phyloP scores from a whole-genome alignment of 2,329 filamentous ascomycete species.

The Coleophoma crateriformis region DNA sequence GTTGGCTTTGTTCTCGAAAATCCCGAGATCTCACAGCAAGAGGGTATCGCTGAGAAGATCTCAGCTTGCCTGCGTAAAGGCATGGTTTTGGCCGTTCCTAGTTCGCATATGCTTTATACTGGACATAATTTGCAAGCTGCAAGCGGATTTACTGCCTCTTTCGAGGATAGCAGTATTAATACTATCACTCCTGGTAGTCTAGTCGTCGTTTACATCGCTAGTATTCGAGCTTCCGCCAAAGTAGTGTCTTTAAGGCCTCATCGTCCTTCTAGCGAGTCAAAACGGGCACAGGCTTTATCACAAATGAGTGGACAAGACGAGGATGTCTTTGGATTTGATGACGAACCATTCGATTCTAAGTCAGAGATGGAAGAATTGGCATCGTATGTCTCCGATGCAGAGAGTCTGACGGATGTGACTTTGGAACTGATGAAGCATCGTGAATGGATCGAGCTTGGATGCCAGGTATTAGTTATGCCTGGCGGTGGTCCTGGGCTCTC shows the following conservation, averaged over 20 bases:
- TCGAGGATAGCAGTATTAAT: conserved; percentile 57
- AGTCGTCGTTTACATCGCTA: conserved; percentile 82
- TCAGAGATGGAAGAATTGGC: conserved; percentile 35
- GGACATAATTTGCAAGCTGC: conserved; percentile 57
- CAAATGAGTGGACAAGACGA: conserved; percentile 19
- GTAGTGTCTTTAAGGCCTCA: conserved; percentile 33
- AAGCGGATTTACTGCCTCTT: conserved; percentile 66
- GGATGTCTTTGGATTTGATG: conserved; percentile 42
- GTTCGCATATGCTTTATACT: conserved; percentile 50
- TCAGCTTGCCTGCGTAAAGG: conserved; percentile 59
- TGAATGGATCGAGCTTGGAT: conserved; percentile 70
- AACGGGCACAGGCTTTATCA: too few relatives aligned
- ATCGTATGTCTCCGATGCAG: conserved; percentile 30
- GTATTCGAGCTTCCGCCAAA: conserved; percentile 75
- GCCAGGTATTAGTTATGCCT: conserved; percentile 65
- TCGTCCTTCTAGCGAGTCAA: too few relatives aligned
- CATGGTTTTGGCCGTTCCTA: conserved; percentile 70
- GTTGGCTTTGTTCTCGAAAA: conserved; percentile 67
- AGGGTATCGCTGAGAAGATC: conserved; percentile 24
- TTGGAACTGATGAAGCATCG: conserved; percentile 64
- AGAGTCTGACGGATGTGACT: conserved; percentile 44
- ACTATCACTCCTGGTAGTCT: conserved; percentile 61
- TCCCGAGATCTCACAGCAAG: conserved; percentile 24
- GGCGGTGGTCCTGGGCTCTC: conserved; percentile 57
- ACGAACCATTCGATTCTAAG: too few relatives aligned